These are phyloP conservation scores for Beta lomatogona DNA, from an alignment of 179 eudicot genomes.

Conservation along the genomic window DNA sequence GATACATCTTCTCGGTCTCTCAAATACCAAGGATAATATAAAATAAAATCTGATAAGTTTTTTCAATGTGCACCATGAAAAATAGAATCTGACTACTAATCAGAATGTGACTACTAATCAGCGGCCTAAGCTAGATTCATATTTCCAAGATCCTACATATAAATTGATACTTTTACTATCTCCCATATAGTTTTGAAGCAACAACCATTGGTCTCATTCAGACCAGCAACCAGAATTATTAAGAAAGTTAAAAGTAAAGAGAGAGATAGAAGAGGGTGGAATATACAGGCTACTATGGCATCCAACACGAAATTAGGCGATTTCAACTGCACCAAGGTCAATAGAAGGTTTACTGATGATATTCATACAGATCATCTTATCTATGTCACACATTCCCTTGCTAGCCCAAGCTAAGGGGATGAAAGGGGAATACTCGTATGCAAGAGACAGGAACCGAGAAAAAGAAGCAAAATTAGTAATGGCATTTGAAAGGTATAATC, in stretches of 20 bases:
- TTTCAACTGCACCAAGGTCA: neutral
- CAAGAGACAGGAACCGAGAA: neutral
- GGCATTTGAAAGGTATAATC: neutral
- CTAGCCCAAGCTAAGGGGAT: neutral
- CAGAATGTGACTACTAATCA: no score
- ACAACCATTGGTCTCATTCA: neutral
- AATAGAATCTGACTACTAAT: no score
- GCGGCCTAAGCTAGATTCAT: no score
- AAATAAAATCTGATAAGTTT: no score
- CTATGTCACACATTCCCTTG: neutral
- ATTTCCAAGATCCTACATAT: neutral
- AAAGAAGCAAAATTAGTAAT: no score
- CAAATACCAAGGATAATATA: no score
- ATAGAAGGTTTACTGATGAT: neutral
- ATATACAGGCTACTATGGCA: no score
- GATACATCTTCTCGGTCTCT: no score
- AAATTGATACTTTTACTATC: neutral
- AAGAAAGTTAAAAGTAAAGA: no score
- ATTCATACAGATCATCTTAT: neutral
- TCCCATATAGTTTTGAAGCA: neutral
- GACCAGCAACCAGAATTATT: neutral
- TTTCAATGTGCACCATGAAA: no score
- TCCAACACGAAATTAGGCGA: no score
- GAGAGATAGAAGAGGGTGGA: no score
- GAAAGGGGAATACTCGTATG: neutral